Conservation (phyloP, 78 protist genomes). For the Dictyostelium citrinum region DNA sequence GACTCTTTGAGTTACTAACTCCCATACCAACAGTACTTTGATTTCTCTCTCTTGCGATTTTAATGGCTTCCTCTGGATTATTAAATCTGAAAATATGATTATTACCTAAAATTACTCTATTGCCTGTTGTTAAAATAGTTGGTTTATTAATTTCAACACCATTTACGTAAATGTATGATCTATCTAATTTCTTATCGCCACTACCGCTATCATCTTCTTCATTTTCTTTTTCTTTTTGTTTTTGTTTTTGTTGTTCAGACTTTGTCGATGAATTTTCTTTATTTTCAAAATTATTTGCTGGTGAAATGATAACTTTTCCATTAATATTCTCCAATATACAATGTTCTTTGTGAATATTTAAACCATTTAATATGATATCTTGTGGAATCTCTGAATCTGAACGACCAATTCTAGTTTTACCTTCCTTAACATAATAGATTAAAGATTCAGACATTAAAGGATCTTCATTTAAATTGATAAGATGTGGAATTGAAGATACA, state of each 20-base stretch:
- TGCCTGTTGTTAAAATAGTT: constrained; percentile 44
- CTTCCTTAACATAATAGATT: constrained; percentile 79
- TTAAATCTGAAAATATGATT: constrained; percentile 83
- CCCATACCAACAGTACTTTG: not conserved
- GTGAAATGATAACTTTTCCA: constrained; percentile 50
- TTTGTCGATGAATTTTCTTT: not conserved
- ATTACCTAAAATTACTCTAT: constrained; percentile 80
- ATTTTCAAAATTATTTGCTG: not conserved
- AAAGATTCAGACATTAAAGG: constrained; percentile 87
- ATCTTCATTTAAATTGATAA: constrained; percentile 91
- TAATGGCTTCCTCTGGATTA: constrained; percentile 82
- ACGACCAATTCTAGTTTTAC: constrained; percentile 67
- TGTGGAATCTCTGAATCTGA: constrained; percentile 65
- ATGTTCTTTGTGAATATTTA: constrained; percentile 68
- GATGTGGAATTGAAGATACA: constrained; percentile 78
- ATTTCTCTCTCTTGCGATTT: constrained; percentile 68
- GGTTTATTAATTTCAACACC: constrained; percentile 53
- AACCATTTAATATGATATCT: constrained; percentile 80
- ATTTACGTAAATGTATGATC: constrained; percentile 58
- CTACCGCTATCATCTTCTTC: not conserved
- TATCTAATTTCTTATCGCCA: not conserved
- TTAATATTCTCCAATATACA: constrained; percentile 40
- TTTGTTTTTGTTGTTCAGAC: not conserved
- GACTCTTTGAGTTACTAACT: not conserved
- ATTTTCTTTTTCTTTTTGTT: not conserved